Conservation (phyloP, 768 basidiomycete species). For the Crepidotus variabilis region DNA sequence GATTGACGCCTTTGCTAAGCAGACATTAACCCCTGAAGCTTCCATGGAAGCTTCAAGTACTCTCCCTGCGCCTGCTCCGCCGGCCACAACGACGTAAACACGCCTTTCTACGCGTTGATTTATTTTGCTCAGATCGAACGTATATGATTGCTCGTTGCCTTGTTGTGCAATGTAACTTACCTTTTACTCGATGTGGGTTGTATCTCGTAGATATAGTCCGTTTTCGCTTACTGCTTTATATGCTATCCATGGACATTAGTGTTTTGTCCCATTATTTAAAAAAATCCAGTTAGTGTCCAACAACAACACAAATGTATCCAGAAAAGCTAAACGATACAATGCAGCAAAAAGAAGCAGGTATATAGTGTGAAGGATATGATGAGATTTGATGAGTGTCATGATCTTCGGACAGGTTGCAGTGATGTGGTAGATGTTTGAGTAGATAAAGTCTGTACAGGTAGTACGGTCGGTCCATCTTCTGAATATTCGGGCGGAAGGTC, state of each 20-base stretch:
- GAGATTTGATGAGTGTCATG: no score
- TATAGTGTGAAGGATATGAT: background rate
- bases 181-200: conserved; percentile 4
- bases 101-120: conserved; percentile 1
- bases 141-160: conserved; percentile 8
- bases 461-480: conserved; percentile 22
- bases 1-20: conserved; percentile 72
- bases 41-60: conserved; percentile 6
- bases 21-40: conserved; percentile 34
- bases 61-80: conserved; percentile 11
- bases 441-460: background rate
- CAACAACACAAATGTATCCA: background rate
- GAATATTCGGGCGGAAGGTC: conserved; percentile 29
- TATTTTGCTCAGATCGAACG: conserved; percentile 9
- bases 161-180: conserved; percentile 18
- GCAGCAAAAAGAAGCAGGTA: background rate
- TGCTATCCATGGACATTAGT: conserved; percentile 4
- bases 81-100: conserved; percentile 16
- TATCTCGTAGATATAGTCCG: conserved; percentile 18
- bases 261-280: background rate
- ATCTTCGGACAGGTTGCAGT: conserved; percentile 2
- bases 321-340: background rate
- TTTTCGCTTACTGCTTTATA: conserved; percentile 5
- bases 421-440: background rate
- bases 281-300: background rate